Conservation (phyloP, 108 stramenopile genomes). For the Pseudonitzschia delicatissima region DNA sequence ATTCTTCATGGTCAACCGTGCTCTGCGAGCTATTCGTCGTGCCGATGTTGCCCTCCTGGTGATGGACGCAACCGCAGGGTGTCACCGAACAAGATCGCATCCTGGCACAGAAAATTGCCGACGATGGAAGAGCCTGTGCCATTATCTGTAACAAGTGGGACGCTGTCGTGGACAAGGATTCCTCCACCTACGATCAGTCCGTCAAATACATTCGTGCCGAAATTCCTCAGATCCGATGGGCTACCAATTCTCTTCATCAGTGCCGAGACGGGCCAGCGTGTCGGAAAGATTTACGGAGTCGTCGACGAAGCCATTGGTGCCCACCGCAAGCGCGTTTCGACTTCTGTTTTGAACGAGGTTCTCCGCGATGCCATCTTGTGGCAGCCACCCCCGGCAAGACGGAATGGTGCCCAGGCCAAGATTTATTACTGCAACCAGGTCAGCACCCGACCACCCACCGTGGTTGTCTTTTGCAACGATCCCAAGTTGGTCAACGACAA, state of each 20-base stretch:
- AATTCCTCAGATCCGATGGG: conserved; percentile 89
- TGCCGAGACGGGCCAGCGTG: conserved; percentile 93
- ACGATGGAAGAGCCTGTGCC: conserved; percentile 96
- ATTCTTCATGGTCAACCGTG: conserved; percentile 98
- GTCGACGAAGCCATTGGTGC: conserved; percentile 86
- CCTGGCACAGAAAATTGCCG: conserved; percentile 86
- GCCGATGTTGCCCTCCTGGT: conserved; percentile 94
- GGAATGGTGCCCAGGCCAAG: conserved; percentile 87
- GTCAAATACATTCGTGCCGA: conserved; percentile 86
- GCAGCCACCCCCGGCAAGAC: conserved; percentile 91
- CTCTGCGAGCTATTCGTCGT: conserved; percentile 92
- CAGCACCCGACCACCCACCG: conserved; percentile 88
- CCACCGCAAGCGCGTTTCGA: conserved; percentile 86
- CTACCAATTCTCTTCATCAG: conserved; percentile 95
- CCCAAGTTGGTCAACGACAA: conserved; percentile 91
- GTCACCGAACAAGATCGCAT: conserved; percentile 95
- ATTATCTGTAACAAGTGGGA: conserved; percentile 99
- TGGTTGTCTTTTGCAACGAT: conserved; percentile 94
- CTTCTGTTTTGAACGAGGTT: conserved; percentile 94
- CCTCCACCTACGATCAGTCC: conserved; percentile 74
- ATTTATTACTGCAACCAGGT: conserved; percentile 96
- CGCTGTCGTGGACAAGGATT: conserved; percentile 92
- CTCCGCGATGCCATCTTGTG: conserved; percentile 92
- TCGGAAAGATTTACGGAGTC: conserved; percentile 88
- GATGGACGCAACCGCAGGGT: conserved; percentile 93